These are phyloP conservation scores for Diplodia seriata DNA, from an alignment of 2,329 filamentous ascomycete species.

Conservation along the genomic window DNA sequence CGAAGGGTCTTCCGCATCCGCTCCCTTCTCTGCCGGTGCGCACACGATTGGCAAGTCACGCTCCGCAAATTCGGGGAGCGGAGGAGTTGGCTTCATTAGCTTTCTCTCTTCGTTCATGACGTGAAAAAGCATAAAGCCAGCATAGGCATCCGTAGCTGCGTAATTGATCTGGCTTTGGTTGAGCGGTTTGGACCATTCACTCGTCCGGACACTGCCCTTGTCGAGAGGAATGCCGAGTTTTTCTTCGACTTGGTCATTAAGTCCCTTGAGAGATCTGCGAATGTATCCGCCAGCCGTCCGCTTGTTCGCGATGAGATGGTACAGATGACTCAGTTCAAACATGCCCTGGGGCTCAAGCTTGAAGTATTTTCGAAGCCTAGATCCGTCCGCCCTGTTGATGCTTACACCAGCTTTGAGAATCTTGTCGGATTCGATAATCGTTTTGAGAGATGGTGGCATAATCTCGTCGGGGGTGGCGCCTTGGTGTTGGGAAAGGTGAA, in stretches of 20 bases:
- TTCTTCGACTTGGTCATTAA: slow-evolving; percentile 74
- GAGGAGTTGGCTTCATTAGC: slow-evolving; percentile 71
- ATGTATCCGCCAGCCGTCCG: slow-evolving; percentile 51
- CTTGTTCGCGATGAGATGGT: slow-evolving; percentile 71
- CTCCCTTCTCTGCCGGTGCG: slow-evolving; percentile 29
- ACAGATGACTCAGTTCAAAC: slow-evolving; percentile 83
- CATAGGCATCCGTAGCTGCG: slow-evolving; percentile 86
- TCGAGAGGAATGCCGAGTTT: slow-evolving; percentile 75
- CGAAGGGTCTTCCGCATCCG: not conserved
- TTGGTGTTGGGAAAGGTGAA: slow-evolving; percentile 72
- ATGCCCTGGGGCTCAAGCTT: slow-evolving; percentile 69
- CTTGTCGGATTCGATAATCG: slow-evolving; percentile 72
- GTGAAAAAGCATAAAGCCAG: slow-evolving; percentile 76
- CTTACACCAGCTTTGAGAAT: slow-evolving; percentile 80
- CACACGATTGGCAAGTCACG: slow-evolving; percentile 56
- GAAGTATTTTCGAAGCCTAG: slow-evolving; percentile 71
- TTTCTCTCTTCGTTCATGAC: slow-evolving; percentile 72
- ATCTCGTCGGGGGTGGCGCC: slow-evolving; percentile 59
- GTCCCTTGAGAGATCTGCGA: slow-evolving; percentile 69
- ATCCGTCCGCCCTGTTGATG: slow-evolving; percentile 68
- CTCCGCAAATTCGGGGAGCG: slow-evolving; percentile 73
- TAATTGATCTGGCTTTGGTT: slow-evolving; percentile 71
- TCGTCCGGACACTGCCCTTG: slow-evolving; percentile 76
- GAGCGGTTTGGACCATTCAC: slow-evolving; percentile 75
- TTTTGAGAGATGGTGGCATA: slow-evolving; percentile 72